These are phyloP conservation scores for Anisogramma anomala DNA, from an alignment of 2,329 filamentous ascomycete species.

Conservation along the genomic window DNA sequence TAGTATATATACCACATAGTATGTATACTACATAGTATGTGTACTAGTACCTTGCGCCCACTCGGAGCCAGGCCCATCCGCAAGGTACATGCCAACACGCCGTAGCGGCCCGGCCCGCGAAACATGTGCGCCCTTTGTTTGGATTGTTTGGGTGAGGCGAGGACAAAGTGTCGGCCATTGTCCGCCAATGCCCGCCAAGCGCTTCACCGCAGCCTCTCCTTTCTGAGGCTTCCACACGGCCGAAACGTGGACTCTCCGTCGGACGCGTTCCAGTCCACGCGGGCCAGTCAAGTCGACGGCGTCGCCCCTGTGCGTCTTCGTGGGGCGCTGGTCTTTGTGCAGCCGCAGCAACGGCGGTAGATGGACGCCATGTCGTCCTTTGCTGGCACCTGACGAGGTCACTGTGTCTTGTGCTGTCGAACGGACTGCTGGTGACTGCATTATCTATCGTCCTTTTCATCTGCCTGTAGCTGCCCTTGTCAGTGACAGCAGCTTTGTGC, in stretches of 20 bases:
- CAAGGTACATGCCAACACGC: no score
- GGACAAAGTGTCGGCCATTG: no score
- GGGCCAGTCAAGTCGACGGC: conserved; percentile 12
- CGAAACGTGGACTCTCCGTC: conserved; percentile 12
- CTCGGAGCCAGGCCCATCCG: no score
- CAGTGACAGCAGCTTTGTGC: background rate
- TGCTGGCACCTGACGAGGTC: no score
- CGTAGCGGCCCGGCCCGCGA: conserved; percentile 6
- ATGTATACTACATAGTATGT: no score
- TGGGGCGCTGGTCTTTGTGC: conserved; percentile 3
- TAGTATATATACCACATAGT: no score
- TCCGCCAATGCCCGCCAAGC: conserved; percentile 1
- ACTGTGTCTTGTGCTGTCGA: no score
- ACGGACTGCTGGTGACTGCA: conserved; percentile 3
- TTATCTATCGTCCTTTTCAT: conserved; percentile 6
- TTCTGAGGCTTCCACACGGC: conserved; percentile 1
- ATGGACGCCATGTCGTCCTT: no score
- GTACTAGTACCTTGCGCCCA: no score
- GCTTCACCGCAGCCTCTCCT: conserved; percentile 15
- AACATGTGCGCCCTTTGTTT: background rate
- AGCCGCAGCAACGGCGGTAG: no score
- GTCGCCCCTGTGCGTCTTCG: background rate
- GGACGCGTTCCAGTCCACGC: no score
- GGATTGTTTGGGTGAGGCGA: no score
- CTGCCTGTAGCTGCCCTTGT: conserved; percentile 1